These are phyloP conservation scores for Onygena corvina DNA, from an alignment of 2,329 filamentous ascomycete genomes.

Conservation along the genomic window DNA sequence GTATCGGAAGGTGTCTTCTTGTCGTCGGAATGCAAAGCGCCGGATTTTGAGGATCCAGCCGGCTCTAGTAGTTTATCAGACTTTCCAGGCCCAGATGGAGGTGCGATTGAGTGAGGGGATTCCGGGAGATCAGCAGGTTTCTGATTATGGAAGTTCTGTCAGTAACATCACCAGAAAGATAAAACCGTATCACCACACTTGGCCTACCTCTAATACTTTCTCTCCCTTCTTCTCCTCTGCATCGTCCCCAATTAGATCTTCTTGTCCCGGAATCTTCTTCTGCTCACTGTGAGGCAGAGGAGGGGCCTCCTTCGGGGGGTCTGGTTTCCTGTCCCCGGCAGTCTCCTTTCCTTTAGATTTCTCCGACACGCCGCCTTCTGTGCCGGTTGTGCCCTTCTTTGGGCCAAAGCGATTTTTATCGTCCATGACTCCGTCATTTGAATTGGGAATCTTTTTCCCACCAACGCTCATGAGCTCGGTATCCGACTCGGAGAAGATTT, in stretches of 20 bases:
- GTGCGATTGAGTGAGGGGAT: conserved; percentile 61
- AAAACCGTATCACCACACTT: background rate
- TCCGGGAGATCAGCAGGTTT: conserved; percentile 73
- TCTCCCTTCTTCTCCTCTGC: conserved; percentile 35
- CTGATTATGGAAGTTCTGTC: conserved; percentile 32
- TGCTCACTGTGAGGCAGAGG: conserved; percentile 72
- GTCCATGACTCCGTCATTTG: conserved; percentile 78
- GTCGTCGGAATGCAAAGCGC: conserved; percentile 18
- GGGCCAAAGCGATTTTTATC: conserved; percentile 64
- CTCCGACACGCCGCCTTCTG: conserved; percentile 76
- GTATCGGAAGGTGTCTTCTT: conserved; percentile 12
- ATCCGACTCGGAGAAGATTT: conserved; percentile 19
- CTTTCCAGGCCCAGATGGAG: conserved; percentile 49
- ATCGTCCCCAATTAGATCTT: conserved; percentile 25
- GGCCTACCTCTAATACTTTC: conserved; percentile 44
- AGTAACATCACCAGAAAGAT: background rate
- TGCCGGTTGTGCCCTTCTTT: conserved; percentile 76
- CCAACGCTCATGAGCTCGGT: conserved; percentile 31
- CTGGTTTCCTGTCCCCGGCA: conserved; percentile 63
- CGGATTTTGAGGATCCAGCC: conserved; percentile 32
- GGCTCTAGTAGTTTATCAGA: conserved; percentile 51
- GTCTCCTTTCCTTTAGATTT: conserved; percentile 67
- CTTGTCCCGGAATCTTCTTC: conserved; percentile 45
- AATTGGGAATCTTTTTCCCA: conserved; percentile 38
- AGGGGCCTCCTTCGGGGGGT: conserved; percentile 72